Percentiles rank a stretch among this genome's conserved stretches.
Conservation (phyloP, 768 basidiomycete genomes). For the Lentinula sp. region DNA sequence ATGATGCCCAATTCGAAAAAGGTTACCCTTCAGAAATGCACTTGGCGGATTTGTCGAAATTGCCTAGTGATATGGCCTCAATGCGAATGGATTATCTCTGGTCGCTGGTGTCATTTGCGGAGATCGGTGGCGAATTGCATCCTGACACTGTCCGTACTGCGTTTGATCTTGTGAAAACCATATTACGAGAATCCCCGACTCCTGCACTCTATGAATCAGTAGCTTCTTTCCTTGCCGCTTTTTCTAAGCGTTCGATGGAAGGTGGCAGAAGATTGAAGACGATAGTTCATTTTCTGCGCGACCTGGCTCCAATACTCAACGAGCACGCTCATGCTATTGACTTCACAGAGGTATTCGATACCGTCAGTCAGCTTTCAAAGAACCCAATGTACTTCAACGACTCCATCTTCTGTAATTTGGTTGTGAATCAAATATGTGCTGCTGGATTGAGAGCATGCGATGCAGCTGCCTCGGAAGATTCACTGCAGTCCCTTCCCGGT, state of each 20-base stretch:
- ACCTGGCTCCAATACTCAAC: slow-evolving; percentile 51
- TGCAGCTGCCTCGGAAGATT: slow-evolving; percentile 33
- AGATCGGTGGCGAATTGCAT: slow-evolving; percentile 43
- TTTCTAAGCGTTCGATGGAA: slow-evolving; percentile 39
- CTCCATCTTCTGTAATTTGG: slow-evolving; percentile 37
- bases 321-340: slow-evolving; percentile 44
- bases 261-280: slow-evolving; percentile 37
- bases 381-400: slow-evolving; percentile 49
- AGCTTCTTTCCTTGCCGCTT: slow-evolving; percentile 47
- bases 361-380: slow-evolving; percentile 37
- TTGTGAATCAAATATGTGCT: slow-evolving; percentile 39
- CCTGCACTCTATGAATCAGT: slow-evolving; percentile 30
- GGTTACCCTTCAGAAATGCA: slow-evolving; percentile 22
- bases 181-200: slow-evolving; percentile 48
- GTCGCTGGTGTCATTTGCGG: slow-evolving; percentile 43
- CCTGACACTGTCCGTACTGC: slow-evolving; percentile 35
- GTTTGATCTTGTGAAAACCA: slow-evolving; percentile 48
- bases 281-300: slow-evolving; percentile 44
- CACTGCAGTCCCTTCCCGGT: slow-evolving; percentile 33
- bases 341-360: slow-evolving; percentile 52
- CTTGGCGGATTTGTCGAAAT: slow-evolving; percentile 35
- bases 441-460: slow-evolving; percentile 44
- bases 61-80: slow-evolving; percentile 44
- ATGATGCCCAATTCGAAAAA: slow-evolving; percentile 5
- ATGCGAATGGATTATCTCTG: slow-evolving; percentile 66